Conservation (phyloP, 2,329 filamentous ascomycete genomes). For the Lasiodiplodia citricola region DNA sequence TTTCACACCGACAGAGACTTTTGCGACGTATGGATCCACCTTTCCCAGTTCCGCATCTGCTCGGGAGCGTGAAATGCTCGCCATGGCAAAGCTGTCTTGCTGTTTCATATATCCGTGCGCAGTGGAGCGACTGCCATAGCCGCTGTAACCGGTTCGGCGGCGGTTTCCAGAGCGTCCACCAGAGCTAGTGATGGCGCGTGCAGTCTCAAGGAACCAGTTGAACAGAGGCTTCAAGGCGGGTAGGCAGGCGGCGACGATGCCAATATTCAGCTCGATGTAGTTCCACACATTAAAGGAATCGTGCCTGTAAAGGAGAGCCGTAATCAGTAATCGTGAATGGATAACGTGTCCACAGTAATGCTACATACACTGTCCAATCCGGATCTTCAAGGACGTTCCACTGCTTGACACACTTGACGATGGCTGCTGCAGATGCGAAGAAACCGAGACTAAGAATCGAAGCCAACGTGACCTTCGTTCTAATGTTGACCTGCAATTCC, state of each 20-base stretch:
- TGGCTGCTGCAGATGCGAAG: conserved; percentile 50
- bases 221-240: conserved; percentile 47
- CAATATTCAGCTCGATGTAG: conserved; percentile 52
- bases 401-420: conserved; percentile 50
- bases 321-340: conserved; percentile 25
- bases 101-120: conserved; percentile 21
- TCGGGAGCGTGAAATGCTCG: conserved; percentile 4
- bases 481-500: conserved; percentile 49
- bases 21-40: conserved; percentile 17
- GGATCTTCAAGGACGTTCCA: conserved; percentile 40
- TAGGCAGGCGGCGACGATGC: conserved; percentile 51
- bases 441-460: conserved; percentile 47
- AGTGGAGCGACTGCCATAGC: conserved; percentile 6
- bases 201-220: conserved; percentile 40
- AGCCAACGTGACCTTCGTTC: conserved; percentile 55
- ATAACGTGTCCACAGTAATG: not conserved
- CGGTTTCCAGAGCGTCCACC: conserved; percentile 7
- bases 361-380: conserved; percentile 41
- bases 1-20: conserved; percentile 6
- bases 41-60: not conserved
- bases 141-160: conserved; percentile 3
- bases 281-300: conserved; percentile 53
- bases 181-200: conserved; percentile 32
- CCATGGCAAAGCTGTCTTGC: conserved; percentile 9
- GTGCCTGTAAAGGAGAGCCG: conserved; percentile 19